Conservation (phyloP, 345 rosid genomes). For the Microthlaspi erraticum region DNA sequence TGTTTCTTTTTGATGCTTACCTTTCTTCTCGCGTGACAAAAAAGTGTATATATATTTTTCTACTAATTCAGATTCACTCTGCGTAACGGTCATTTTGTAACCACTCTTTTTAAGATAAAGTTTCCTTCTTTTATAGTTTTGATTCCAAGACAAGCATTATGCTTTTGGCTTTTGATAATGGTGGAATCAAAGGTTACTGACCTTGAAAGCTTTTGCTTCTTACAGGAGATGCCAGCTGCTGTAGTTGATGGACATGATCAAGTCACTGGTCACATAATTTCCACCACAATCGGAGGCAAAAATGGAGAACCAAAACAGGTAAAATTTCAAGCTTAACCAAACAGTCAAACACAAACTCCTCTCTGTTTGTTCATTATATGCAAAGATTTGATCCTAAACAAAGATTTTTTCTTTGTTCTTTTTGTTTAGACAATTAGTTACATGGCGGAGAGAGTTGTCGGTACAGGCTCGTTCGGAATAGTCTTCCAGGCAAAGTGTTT, state of each 20-base stretch:
- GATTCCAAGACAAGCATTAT: conserved; percentile 29
- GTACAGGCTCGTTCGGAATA: conserved; percentile 84
- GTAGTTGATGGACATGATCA: conserved; percentile 73
- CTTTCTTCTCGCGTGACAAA: conserved; percentile 33
- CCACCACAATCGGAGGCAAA: conserved; percentile 91
- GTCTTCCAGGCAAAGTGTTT: conserved; percentile 93
- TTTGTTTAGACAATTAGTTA: conserved; percentile 73
- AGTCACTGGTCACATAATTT: conserved; percentile 87
- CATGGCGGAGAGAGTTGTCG: conserved; percentile 94
- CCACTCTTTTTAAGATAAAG: conserved; percentile 34
- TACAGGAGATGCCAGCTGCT: conserved; percentile 74
- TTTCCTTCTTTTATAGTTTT: conserved; percentile 25
- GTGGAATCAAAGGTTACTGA: conserved; percentile 11
- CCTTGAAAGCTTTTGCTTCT: conserved; percentile 32
- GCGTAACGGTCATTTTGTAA: conserved; percentile 35
- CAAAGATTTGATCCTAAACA: not conserved
- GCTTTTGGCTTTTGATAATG: not conserved
- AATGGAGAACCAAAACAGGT: conserved; percentile 94
- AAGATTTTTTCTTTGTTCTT: not conserved
- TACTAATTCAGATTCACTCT: conserved; percentile 14
- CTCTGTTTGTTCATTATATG: not conserved
- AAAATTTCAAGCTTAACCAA: not conserved
- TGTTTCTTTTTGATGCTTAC: not conserved
- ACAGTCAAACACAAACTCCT: not conserved
- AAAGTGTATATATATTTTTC: not conserved